Conservation (phyloP, 2,329 filamentous ascomycete species). For the Pseudocercospora fijiensis region DNA sequence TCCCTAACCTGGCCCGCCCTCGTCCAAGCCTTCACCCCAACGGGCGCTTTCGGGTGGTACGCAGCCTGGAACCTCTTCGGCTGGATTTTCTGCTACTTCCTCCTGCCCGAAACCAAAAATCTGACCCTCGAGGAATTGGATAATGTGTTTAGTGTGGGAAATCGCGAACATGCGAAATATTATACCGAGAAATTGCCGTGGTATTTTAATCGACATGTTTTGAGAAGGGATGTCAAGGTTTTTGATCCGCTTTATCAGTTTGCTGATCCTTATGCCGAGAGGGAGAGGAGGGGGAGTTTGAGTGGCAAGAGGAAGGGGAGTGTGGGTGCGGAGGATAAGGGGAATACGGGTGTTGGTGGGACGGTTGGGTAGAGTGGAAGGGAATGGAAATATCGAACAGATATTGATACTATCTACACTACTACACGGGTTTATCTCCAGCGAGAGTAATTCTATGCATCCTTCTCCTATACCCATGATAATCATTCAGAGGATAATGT, state of each 20-base stretch:
- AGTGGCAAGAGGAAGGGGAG: neutral
- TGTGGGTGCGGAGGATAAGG: neutral
- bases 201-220: slow-evolving; percentile 27
- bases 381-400: neutral
- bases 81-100: slow-evolving; percentile 29
- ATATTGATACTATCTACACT: neutral
- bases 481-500: slow-evolving; percentile 26
- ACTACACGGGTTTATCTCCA: slow-evolving; percentile 16
- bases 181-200: slow-evolving; percentile 31
- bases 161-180: slow-evolving; percentile 29
- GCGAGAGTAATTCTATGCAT: slow-evolving; percentile 22
- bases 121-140: slow-evolving; percentile 60
- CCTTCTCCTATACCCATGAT: slow-evolving; percentile 15
- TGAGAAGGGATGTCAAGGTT: slow-evolving; percentile 27
- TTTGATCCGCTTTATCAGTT: slow-evolving; percentile 24
- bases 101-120: slow-evolving; percentile 50
- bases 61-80: slow-evolving; percentile 47
- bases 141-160: slow-evolving; percentile 47
- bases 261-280: slow-evolving; percentile 14
- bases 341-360: neutral
- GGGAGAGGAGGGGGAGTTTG: slow-evolving; percentile 7
- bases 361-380: neutral
- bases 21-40: slow-evolving; percentile 48
- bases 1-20: slow-evolving; percentile 50
- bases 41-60: slow-evolving; percentile 58